A percentile compares a stretch with the other conserved stretches of the same genome.
Evolutionary conservation across 768 basidiomycete species (phyloP).

Genomic region (Erythrobasidium yunnanense): DNA sequence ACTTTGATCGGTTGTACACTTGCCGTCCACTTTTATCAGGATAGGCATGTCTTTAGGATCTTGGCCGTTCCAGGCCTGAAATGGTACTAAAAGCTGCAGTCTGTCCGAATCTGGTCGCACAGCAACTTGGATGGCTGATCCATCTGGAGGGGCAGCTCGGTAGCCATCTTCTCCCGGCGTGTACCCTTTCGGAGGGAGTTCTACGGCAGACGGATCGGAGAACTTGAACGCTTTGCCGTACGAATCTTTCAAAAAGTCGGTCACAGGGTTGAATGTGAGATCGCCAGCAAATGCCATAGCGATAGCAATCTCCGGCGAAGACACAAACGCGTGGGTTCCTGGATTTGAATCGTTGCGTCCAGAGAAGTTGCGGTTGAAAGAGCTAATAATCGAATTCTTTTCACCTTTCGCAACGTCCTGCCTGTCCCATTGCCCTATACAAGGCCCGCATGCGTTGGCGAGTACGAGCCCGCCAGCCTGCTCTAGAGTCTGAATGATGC

Average conservation of each 20-base stretch:
- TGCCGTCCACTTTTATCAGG: constrained; percentile 96
- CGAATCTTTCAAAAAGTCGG: constrained; percentile 70
- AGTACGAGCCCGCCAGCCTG: constrained; percentile 79
- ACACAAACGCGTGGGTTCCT: constrained; percentile 91
- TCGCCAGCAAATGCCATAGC: constrained; percentile 90
- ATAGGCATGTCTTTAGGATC: constrained; percentile 76
- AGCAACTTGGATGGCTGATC: constrained; percentile 70
- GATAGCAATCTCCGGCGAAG: constrained; percentile 88
- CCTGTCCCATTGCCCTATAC: constrained; percentile 99
- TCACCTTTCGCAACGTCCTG: constrained; percentile 93
- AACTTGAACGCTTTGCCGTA: constrained; percentile 98
- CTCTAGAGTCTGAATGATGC: constrained; percentile 79
- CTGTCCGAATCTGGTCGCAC: constrained; percentile 76
- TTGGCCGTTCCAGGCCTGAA: constrained; percentile 87
- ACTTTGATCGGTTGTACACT: constrained; percentile 63
- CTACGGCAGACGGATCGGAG: constrained; percentile 72
- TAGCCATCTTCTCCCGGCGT: constrained; percentile 95
- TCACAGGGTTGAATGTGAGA: constrained; percentile 92
- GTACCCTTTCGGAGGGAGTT: constrained; percentile 89
- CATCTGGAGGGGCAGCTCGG: constrained; percentile 82
- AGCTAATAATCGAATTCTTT: constrained; percentile 95
- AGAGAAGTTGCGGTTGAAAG: constrained; percentile 99
- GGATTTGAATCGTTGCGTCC: constrained; percentile 99
- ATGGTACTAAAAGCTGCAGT: constrained; percentile 79
- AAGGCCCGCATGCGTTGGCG: constrained; percentile 97